Evolutionary conservation across 768 basidiomycete genomes (phyloP), one percentile per base, ranked within the genome.

Genomic region (Macrolepiota dolichaula): DNA sequence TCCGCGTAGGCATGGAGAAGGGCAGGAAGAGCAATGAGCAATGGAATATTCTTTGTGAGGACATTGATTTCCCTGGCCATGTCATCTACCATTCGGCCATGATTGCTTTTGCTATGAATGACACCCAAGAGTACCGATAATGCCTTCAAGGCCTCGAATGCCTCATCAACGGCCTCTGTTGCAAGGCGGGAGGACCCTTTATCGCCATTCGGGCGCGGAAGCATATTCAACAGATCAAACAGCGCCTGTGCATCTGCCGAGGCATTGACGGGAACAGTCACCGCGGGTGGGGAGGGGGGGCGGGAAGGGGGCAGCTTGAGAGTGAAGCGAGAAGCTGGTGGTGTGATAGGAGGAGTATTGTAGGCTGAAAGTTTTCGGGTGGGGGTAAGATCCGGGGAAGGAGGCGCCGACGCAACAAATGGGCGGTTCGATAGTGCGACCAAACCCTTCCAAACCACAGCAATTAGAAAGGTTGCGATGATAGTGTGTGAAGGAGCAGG

Each of bases 131-230:
- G 77, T 10, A 78, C 74, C 15, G 76, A 75, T 17, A 93, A 72
- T 22, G 84, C 80, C 65, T 78, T 74, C 27, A 93, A 74, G 15
- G 85, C 87, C 57, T 81, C 82, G 65, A 88, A 85, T 1, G 89
- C 92, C 67, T 92, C 91, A 57, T 89, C 86, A 10, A 93, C 90
- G 4, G 89, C 92, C 69, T 94, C 91, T 42, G 81, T 79, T n/a
- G 92, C 91, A 9, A 90, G 71, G 25, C 75, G 76, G 10, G 81
- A 80, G 10, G 73, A 69, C 62, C 77, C 77, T 32, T 77, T 81
- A 52, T 79, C 79, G n/a, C 73, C 72, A 13, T 64, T 68, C 35
- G 92, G 91, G 9, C 84, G 81, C 22, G 91, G 89, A 37, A 93
- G 76, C 25, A 74, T 71, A 49, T 71, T 75, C 47, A 93, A 74